Evolutionary conservation across 306 rosid species (phyloP), one percentile per base, ranked within the genome.

Genomic region (Arachis hypogaea): DNA sequence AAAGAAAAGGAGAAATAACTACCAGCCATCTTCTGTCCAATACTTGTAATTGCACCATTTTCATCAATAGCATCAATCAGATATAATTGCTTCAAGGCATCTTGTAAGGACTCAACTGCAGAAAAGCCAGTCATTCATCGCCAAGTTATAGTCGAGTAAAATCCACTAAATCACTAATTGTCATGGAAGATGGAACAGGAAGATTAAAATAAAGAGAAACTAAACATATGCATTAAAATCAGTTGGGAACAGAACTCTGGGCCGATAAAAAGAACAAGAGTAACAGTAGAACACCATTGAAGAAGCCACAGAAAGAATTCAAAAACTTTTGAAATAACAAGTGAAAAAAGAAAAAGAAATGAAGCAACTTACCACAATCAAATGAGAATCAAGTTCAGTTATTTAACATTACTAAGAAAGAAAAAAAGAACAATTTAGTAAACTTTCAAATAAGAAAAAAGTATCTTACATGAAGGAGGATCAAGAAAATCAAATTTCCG

Each of bases 1-100:
- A n/a, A 72, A 29, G 43, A 72, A 59, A 72, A 72, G 45, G 75
- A 69, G 79, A 82, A 77, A 77, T 11, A 55, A 45, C 71, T 86
- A 94, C 98, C 98, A 66, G 98, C 97, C 98, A 94, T 94, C 70
- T 89, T 89, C 75, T 62, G 86, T 68, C 98, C 98, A 80, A 87
- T 63, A 66, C 87, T 88, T 60, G 97, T 89, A 85, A 94, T 84
- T 44, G 77, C 72, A 71, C 98, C 98, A 77, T 84, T 70, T 84
- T 88, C 96, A 85, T 91, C 95, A 83, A 94, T 89, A 54, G 97
- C 97, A 59, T 91, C 96, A 80, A 91, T 86, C 69, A 94, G 95
- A 82, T 86, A 89, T 84, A 94, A 82, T 40, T 94, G 98, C 88
- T 88, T 94, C 88, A 94, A 71, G 70, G 98, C 97, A 84, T 91